phyloP scores from a whole-genome alignment of 225 moss, liverwort and hornwort genomes.

The Marchantia polymorpha region DNA sequence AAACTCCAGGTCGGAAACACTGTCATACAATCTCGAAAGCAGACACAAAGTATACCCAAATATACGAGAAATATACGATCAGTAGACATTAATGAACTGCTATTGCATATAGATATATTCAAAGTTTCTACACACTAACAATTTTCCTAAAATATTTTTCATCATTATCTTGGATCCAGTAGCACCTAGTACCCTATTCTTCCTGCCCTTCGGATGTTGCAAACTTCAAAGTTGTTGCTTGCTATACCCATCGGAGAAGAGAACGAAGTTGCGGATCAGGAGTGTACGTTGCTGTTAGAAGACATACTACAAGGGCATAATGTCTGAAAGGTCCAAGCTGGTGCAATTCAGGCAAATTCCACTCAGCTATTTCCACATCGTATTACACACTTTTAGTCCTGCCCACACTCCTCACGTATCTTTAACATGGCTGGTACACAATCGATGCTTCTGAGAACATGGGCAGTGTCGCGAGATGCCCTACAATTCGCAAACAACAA shows the following conservation, averaged over 20 bases:
- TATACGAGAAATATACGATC: too few relatives aligned
- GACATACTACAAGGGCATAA: not conserved
- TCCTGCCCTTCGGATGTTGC: not conserved
- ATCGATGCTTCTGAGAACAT: constrained; percentile 27
- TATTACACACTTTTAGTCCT: constrained; percentile 7
- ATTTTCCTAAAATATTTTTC: constrained; percentile 5
- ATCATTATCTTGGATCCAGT: constrained; percentile 25
- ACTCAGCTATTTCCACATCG: constrained; percentile 13
- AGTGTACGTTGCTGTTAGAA: not conserved
- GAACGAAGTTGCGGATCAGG: constrained; percentile 1
- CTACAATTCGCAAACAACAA: constrained; percentile 28
- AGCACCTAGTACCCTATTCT: constrained; percentile 7
- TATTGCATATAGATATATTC: too few relatives aligned
- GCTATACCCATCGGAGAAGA: constrained; percentile 3
- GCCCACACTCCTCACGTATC: constrained; percentile 23
- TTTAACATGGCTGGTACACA: constrained; percentile 23
- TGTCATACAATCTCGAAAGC: too few relatives aligned
- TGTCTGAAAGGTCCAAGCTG: not conserved
- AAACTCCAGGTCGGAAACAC: too few relatives aligned
- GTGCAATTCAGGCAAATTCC: not conserved
- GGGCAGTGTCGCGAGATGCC: constrained; percentile 30
- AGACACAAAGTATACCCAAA: too few relatives aligned
- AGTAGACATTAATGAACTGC: too few relatives aligned
- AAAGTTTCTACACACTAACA: not conserved
- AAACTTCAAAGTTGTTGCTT: not conserved